These are phyloP conservation scores for Triadica sebifera DNA, from an alignment of 345 rosid species.

Conservation along the genomic window DNA sequence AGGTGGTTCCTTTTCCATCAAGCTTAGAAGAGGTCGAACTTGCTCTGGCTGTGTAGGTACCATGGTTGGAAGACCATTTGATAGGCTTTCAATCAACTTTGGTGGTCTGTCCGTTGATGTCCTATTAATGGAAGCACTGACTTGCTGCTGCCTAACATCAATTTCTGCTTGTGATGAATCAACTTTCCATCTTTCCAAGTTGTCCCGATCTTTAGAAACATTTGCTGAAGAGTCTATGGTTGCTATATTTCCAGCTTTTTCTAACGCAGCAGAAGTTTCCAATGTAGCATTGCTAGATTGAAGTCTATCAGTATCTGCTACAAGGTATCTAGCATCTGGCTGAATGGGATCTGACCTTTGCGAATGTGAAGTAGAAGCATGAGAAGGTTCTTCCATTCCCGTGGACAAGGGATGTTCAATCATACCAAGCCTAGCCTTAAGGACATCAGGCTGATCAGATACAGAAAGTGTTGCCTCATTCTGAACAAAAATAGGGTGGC, in stretches of 20 bases:
- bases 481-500: conserved; percentile 60
- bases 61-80: conserved; percentile 53
- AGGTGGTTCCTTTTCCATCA: conserved; percentile 97
- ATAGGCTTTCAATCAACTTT: conserved; percentile 57
- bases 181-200: conserved; percentile 41
- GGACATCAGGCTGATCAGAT: conserved; percentile 60
- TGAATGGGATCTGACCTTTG: conserved; percentile 68
- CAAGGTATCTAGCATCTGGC: conserved; percentile 43
- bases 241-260: conserved; percentile 33
- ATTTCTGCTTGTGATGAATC: conserved; percentile 44
- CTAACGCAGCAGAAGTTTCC: conserved; percentile 42
- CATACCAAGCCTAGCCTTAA: conserved; percentile 56
- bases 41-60: conserved; percentile 59
- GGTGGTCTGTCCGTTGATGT: conserved; percentile 71
- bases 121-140: conserved; percentile 47
- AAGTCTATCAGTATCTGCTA: conserved; percentile 58
- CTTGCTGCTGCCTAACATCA: conserved; percentile 57
- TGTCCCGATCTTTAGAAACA: conserved; percentile 42
- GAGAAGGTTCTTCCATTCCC: conserved; percentile 58
- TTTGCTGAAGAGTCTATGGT: conserved; percentile 30
- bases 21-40: conserved; percentile 95
- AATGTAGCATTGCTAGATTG: conserved; percentile 53
- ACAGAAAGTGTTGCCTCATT: conserved; percentile 47
- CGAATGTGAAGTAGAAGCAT: conserved; percentile 64
- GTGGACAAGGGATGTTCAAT: conserved; percentile 42